Evolutionary conservation across 352 stramenopile genomes (phyloP), one percentile per base, ranked within the genome.

Genomic region (Pythium dissimile): DNA sequence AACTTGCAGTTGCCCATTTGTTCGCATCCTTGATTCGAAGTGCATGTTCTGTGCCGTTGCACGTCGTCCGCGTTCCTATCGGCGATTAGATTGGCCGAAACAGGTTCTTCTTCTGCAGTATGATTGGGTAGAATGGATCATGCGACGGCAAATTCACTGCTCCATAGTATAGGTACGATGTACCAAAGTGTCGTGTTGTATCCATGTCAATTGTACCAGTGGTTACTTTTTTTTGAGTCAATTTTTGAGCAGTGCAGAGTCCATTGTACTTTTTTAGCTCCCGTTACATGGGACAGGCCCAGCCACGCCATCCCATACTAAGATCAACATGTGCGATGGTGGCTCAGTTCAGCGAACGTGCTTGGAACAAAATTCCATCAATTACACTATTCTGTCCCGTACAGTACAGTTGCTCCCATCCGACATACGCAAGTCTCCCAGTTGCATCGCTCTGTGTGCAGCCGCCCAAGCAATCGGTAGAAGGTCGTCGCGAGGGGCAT

Each of bases 41-140:
- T 13, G 13, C 31, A 8, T 8, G 13, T 8, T 13, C 13, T 3
- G 12, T 41, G 5, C 34, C 34, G 34, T n/a, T 59, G 60, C 38
- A 59, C 41, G 48, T 61, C 31, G 42, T 20, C 38, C 45, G 52
- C 62, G 64, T 67, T 72, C 61, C 72, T 77, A 20, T 47, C 43
- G 28, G 38, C 44, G 42, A 54, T 41, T 26, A 13, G 21, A 76
- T 78, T 81, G 67, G 69, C 15, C 21, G 49, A 65, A 72, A 69
- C n/a, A 48, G 10, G 11, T 51, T 18, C 10, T 15, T 4, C 0
- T 1, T 16, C 7, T 23, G 15, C 12, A 10, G 16, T 21, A 20
- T 46, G 13, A 52, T 52, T 50, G 44, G 52, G 18, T 52, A 7
- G 5, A 59, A 59, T 32, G 9, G 2, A 32, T 23, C 2, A 16